Percentiles rank a stretch among this genome's conserved stretches.
phyloP scores from a whole-genome alignment of 768 basidiomycete genomes.

The Psilocybe tampanensis region DNA sequence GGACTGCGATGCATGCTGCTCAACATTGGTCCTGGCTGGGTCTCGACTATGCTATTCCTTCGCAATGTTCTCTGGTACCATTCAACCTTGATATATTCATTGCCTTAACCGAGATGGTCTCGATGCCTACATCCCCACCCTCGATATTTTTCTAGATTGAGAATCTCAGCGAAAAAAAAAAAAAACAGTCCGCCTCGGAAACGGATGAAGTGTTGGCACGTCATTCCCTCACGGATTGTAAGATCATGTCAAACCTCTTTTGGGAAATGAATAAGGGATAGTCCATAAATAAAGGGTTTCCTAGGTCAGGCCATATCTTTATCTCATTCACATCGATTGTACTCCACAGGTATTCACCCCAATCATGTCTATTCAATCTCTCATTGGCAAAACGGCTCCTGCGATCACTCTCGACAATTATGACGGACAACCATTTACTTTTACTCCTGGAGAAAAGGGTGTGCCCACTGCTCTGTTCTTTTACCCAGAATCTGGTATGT shows the following conservation, averaged over 20 bases:
- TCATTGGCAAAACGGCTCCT: slow-evolving; percentile 67
- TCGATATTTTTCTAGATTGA: background rate
- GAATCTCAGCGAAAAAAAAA: too few species aligned
- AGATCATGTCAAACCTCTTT: background rate
- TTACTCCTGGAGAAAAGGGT: slow-evolving; percentile 58
- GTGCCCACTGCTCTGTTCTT: slow-evolving; percentile 77
- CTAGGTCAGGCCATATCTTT: slow-evolving; percentile 9
- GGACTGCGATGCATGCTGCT: slow-evolving; percentile 2
- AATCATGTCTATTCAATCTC: slow-evolving; percentile 18
- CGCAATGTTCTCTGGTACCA: background rate
- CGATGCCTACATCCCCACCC: too few species aligned
- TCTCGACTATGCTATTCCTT: background rate
- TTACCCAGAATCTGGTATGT: slow-evolving; percentile 69
- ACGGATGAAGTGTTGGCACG: too few species aligned
- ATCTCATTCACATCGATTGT: background rate
- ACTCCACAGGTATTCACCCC: background rate
- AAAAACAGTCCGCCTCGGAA: too few species aligned
- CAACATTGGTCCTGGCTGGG: background rate
- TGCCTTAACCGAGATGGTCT: background rate
- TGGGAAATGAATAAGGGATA: background rate
- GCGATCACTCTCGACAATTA: slow-evolving; percentile 64
- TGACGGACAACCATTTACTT: slow-evolving; percentile 59
- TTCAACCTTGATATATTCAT: background rate
- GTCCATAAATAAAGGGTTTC: slow-evolving; percentile 7
- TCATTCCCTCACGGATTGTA: too few species aligned